phyloP scores from a whole-genome alignment of 2,329 filamentous ascomycete species.

The Teratosphaeria epicoccoides region DNA sequence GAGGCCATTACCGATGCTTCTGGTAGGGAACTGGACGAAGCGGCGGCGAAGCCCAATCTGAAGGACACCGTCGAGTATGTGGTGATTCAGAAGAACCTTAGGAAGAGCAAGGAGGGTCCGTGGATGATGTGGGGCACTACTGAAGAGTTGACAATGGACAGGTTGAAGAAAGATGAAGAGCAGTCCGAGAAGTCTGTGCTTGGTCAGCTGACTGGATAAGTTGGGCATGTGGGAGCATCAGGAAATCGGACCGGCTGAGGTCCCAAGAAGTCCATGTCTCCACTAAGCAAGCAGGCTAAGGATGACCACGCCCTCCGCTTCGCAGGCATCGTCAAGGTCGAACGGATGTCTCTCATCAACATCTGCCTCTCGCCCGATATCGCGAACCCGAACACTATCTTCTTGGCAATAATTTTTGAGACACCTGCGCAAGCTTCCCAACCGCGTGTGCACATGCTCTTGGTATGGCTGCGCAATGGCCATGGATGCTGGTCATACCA shows the following conservation, averaged over 20 bases:
- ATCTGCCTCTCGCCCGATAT: too few species aligned
- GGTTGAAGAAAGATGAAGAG: conserved; percentile 22
- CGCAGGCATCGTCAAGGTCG: not conserved
- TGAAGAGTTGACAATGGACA: conserved; percentile 32
- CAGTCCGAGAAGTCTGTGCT: not conserved
- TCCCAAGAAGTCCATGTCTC: too few species aligned
- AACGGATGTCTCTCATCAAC: not conserved
- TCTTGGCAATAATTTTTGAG: too few species aligned
- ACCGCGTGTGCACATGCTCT: too few species aligned
- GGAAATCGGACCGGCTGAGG: too few species aligned
- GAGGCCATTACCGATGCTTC: conserved; percentile 24
- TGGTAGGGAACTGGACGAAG: conserved; percentile 22
- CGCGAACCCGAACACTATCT: too few species aligned
- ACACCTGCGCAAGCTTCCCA: too few species aligned
- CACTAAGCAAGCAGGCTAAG: not conserved
- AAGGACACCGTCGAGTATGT: conserved; percentile 40
- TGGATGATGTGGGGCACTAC: conserved; percentile 44
- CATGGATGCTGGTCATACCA: too few species aligned
- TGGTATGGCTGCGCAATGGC: too few species aligned
- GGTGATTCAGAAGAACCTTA: conserved; percentile 38
- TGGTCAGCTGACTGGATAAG: not conserved
- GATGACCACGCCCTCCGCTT: not conserved
- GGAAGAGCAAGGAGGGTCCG: conserved; percentile 30
- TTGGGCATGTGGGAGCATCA: too few species aligned
- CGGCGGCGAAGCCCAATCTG: conserved; percentile 22